Evolutionary conservation across 371 early-diverging fungal genomes (phyloP), one percentile per base, ranked within the genome.

Genomic region (Lichtheimia corymbifera): DNA sequence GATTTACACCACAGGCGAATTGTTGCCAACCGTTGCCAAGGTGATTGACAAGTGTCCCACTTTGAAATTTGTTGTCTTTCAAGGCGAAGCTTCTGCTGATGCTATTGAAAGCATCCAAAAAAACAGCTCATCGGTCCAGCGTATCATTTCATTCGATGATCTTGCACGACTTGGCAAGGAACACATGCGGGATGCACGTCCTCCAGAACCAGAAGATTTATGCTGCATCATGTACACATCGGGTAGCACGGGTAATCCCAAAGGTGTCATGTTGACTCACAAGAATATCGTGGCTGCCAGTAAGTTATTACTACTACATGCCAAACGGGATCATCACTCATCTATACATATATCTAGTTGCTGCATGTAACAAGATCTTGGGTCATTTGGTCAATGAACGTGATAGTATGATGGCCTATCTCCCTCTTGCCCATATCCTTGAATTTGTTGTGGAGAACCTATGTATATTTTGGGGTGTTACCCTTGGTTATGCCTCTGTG

Each of bases 201-300:
- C 83, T 14, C 91, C 96, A 14, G 83, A 78, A 22, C 77, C 85
- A 28, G 89, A 93, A 53, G 93, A 93, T 65, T 65, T 90, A 50
- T 93, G 95, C 66, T 88, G 96, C 75, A 91, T 99, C 72, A 94
- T 96, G 86, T 99, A 98, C 75, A 97, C 99, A 22, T 94, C 94
- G 44, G 99, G 98, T 50, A 91, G 93, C 2, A 93, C 94, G 5
- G 99, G 99, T 40, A 83, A 78, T 57, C 92, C 96, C 44, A 97
- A 96, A 77, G 97, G 96, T 62, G 93, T 95, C 5, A 73, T 92
- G 69, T 68, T 96, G 20, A 83, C 90, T n/a, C 96, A 97, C 73
- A 81, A 80, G 53, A 94, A 94, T 69, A 74, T 99, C 65, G 84
- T 97, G 56, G 87, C 84, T 59, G 82, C 85, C 59, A 74, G 86